phyloP scores from a whole-genome alignment of 257 asterid species.

The Solanum paucissectum region DNA sequence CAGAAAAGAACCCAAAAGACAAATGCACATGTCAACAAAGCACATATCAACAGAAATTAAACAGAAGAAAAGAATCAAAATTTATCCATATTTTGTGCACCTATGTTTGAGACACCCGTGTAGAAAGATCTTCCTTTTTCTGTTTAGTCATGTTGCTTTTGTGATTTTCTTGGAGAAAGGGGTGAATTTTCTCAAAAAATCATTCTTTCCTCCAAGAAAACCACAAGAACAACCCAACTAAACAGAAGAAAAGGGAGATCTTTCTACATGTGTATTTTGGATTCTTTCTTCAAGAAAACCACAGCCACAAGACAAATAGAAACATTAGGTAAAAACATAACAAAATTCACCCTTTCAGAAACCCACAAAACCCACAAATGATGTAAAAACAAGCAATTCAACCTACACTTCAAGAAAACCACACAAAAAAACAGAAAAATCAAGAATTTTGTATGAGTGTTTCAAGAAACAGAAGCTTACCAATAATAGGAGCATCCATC shows the following conservation, averaged over 20 bases:
- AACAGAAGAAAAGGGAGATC: too few relatives aligned
- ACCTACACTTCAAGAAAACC: not conserved
- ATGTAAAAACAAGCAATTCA: not conserved
- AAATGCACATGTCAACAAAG: not conserved
- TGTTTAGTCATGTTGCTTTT: not conserved
- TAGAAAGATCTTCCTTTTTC: not conserved
- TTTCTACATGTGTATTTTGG: not conserved
- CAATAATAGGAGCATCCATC: slow-evolving; percentile 10
- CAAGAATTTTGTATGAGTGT: not conserved
- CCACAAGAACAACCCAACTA: not conserved
- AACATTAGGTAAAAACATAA: not conserved
- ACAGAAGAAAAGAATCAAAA: not conserved
- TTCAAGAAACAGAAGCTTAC: not conserved
- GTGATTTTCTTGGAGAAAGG: not conserved
- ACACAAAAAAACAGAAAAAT: not conserved
- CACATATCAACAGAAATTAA: not conserved
- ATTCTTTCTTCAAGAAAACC: not conserved
- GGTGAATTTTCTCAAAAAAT: not conserved
- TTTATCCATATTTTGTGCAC: not conserved
- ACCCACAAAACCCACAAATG: not conserved
- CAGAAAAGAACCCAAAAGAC: not conserved
- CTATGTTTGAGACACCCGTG: not conserved
- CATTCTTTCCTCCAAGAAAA: not conserved
- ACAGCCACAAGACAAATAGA: not conserved
- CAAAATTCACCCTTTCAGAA: not conserved